A percentile compares a stretch with the other conserved stretches of the same genome.
Conservation (phyloP, 352 stramenopile genomes). For the Phytophthora pisi region DNA sequence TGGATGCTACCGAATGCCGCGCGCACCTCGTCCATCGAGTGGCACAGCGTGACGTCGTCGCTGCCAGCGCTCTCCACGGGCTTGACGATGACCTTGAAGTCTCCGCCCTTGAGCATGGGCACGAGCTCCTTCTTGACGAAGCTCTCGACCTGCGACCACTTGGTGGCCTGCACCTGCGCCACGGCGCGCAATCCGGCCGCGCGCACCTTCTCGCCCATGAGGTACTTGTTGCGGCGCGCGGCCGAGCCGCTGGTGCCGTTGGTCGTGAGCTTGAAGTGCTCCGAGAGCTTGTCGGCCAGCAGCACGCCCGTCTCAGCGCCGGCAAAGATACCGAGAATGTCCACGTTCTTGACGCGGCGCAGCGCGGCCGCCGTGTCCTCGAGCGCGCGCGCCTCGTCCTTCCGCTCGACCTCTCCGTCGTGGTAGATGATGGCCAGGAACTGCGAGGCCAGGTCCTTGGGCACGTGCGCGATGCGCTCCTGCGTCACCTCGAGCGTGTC, state of each 20-base stretch:
- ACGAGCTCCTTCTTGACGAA: constrained; percentile 80
- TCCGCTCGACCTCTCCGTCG: constrained; percentile 49
- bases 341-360: constrained; percentile 38
- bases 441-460: constrained; percentile 48
- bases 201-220: constrained; percentile 89
- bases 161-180: constrained; percentile 69
- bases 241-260: constrained; percentile 87
- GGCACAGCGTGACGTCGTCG: constrained; percentile 94
- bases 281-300: constrained; percentile 90
- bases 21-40: constrained; percentile 90
- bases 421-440: constrained; percentile 79
- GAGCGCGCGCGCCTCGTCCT: constrained; percentile 35
- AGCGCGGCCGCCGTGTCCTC: constrained; percentile 48
- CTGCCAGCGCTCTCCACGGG: constrained; percentile 93
- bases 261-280: constrained; percentile 84
- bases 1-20: constrained; percentile 92
- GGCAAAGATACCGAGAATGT: constrained; percentile 85
- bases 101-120: constrained; percentile 31
- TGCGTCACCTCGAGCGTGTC: constrained; percentile 80
- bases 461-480: constrained; percentile 74
- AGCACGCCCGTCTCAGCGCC: constrained; percentile 94
- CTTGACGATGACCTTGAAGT: constrained; percentile 92
- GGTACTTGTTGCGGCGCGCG: constrained; percentile 90
- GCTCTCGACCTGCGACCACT: constrained; percentile 80
- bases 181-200: constrained; percentile 76